Percentiles rank a stretch among this genome's conserved stretches.
phyloP scores from a whole-genome alignment of 2,329 filamentous ascomycete genomes.

The Diplocarpon rosae region DNA sequence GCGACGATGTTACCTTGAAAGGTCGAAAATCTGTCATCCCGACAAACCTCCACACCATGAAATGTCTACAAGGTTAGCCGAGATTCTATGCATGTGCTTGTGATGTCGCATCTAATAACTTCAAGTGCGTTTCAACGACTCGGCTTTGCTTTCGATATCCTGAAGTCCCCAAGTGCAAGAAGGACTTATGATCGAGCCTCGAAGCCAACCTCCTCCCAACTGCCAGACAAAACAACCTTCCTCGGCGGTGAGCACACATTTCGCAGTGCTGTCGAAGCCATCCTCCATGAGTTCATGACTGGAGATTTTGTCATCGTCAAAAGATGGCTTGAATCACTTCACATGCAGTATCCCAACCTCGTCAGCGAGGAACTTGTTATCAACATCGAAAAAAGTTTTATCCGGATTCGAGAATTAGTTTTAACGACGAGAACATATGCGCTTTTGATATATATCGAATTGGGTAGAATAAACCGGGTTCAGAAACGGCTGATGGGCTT shows the following conservation, averaged over 20 bases:
- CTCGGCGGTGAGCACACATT: slow-evolving; percentile 31
- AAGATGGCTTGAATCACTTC: slow-evolving; percentile 27
- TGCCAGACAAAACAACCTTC: slow-evolving; percentile 26
- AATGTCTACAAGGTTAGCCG: slow-evolving; percentile 27
- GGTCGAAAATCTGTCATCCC: slow-evolving; percentile 31
- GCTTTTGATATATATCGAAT: slow-evolving; percentile 30
- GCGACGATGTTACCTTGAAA: slow-evolving; percentile 31
- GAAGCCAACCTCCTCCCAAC: slow-evolving; percentile 20
- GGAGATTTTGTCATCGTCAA: slow-evolving; percentile 31
- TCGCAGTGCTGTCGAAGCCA: slow-evolving; percentile 28
- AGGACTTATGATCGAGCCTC: slow-evolving; percentile 30
- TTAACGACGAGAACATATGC: slow-evolving; percentile 31
- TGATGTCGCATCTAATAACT: slow-evolving; percentile 2
- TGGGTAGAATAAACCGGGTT: slow-evolving; percentile 30
- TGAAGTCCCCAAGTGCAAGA: slow-evolving; percentile 29
- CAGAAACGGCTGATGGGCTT: slow-evolving; percentile 30
- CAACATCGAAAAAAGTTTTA: slow-evolving; percentile 29
- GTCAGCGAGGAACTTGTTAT: slow-evolving; percentile 29
- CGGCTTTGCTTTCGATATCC: slow-evolving; percentile 31
- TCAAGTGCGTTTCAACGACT: slow-evolving; percentile 30
- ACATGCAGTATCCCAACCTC: slow-evolving; percentile 29
- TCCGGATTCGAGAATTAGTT: slow-evolving; percentile 29
- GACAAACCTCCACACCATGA: slow-evolving; percentile 30
- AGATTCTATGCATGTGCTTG: not conserved
- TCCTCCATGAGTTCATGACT: slow-evolving; percentile 31